Evolutionary conservation across 352 stramenopile genomes (phyloP).

Genomic region (Pythium aquatile): DNA sequence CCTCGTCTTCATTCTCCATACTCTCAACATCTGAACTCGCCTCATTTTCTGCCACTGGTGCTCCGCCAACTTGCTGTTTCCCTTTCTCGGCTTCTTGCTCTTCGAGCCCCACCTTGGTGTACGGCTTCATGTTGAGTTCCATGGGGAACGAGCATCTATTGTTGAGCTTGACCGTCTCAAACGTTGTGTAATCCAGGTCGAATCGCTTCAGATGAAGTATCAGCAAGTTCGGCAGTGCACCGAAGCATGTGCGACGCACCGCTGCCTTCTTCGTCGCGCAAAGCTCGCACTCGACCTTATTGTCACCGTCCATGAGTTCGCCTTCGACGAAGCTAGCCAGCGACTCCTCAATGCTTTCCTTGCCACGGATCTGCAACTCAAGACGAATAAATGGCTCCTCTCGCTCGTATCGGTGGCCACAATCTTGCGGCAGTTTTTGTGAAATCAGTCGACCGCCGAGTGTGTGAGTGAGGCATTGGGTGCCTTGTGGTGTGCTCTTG

Average conservation of each 20-base stretch:
- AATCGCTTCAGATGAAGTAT: conserved; percentile 99
- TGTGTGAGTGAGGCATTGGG: conserved; percentile 70
- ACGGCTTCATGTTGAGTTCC: conserved; percentile 97
- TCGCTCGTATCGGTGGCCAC: conserved; percentile 91
- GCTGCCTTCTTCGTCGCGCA: conserved; percentile 98
- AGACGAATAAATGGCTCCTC: conserved; percentile 98
- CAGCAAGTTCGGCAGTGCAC: conserved; percentile 94
- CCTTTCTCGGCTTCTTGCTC: conserved; percentile 70
- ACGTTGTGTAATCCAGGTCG: conserved; percentile 99
- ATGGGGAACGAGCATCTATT: conserved; percentile 97
- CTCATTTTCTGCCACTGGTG: neutral
- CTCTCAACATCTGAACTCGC: neutral
- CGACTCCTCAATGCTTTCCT: conserved; percentile 97
- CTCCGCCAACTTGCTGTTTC: neutral
- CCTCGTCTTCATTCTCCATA: conserved; percentile 16
- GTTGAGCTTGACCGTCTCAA: conserved; percentile 99
- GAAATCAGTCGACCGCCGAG: conserved; percentile 84
- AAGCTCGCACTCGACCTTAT: conserved; percentile 97
- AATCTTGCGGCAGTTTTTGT: conserved; percentile 90
- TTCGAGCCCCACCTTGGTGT: conserved; percentile 97
- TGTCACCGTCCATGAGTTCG: conserved; percentile 99
- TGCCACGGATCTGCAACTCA: conserved; percentile 97
- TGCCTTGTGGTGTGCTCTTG: conserved; percentile 87
- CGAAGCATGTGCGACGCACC: conserved; percentile 94
- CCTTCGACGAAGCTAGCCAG: conserved; percentile 96